A percentile compares a stretch with the other conserved stretches of the same genome.
These are phyloP conservation scores for Apiospora aurea DNA, from an alignment of 2,329 filamentous ascomycete species.

Conservation along the genomic window DNA sequence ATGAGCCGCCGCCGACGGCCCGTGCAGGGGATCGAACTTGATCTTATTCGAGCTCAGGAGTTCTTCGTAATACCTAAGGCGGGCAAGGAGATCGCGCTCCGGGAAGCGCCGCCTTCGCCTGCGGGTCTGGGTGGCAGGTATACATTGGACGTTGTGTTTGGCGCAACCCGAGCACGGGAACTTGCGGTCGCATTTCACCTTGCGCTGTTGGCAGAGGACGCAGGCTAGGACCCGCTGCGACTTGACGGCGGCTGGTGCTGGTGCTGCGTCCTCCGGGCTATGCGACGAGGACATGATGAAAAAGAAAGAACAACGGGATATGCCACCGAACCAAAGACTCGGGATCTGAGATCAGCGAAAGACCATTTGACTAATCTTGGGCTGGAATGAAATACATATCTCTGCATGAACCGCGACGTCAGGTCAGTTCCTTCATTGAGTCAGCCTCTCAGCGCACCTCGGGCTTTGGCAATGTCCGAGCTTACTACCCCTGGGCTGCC, in stretches of 20 bases:
- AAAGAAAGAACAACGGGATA: not conserved
- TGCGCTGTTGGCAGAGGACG: conserved; percentile 68
- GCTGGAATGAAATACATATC: conserved; percentile 3
- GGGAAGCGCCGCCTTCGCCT: conserved; percentile 54
- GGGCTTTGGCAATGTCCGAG: conserved; percentile 19
- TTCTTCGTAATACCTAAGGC: conserved; percentile 62
- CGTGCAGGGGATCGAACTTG: conserved; percentile 55
- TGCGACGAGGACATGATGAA: not conserved
- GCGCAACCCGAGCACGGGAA: conserved; percentile 65
- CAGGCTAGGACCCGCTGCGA: conserved; percentile 49
- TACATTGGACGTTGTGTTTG: conserved; percentile 52
- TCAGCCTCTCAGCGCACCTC: not conserved
- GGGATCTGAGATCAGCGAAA: not conserved
- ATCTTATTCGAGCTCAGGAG: conserved; percentile 63
- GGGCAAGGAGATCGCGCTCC: conserved; percentile 65
- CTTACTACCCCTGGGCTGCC: not conserved
- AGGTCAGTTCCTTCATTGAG: not conserved
- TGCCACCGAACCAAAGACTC: not conserved
- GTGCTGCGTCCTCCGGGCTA: not conserved
- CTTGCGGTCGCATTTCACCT: conserved; percentile 67
- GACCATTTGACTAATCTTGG: not conserved
- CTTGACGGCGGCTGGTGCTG: not conserved
- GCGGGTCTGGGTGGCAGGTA: conserved; percentile 48
- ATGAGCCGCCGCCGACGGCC: not conserved
- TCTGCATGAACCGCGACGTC: not conserved